Conservation (phyloP, 1,284 basidiomycete species). For the Inonotus hispidus region DNA sequence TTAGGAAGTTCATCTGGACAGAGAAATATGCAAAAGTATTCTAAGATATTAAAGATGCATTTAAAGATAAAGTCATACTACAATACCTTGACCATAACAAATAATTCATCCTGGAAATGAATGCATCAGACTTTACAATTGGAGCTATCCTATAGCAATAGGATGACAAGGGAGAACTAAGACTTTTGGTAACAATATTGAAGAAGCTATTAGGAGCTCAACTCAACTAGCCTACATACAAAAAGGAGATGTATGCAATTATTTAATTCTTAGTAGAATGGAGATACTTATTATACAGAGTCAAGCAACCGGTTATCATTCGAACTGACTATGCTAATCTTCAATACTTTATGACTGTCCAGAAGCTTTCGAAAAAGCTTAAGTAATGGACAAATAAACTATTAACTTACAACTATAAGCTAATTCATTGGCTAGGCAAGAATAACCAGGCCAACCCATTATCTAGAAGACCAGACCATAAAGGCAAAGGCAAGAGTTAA, state of each 20-base stretch:
- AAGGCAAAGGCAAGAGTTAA: background rate
- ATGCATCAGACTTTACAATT: conserved; percentile 16
- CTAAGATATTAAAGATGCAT: conserved; percentile 23
- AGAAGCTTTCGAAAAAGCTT: conserved; percentile 25
- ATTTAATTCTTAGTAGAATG: conserved; percentile 28
- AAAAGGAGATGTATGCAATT: conserved; percentile 35
- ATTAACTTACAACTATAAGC: conserved; percentile 22
- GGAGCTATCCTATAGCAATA: conserved; percentile 22
- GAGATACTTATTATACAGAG: conserved; percentile 29
- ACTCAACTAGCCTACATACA: conserved; percentile 33
- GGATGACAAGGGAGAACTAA: conserved; percentile 13
- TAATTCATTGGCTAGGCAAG: conserved; percentile 26
- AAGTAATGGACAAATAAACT: conserved; percentile 28
- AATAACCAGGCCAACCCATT: conserved; percentile 28
- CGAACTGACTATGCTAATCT: conserved; percentile 30
- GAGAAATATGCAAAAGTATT: conserved; percentile 25
- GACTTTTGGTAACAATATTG: conserved; percentile 28
- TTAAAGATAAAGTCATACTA: conserved; percentile 23
- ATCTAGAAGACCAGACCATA: conserved; percentile 22
- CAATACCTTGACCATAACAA: background rate
- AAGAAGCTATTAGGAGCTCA: conserved; percentile 25
- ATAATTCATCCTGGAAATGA: conserved; percentile 19
- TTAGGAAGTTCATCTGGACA: conserved; percentile 22
- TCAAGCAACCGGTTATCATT: conserved; percentile 21
- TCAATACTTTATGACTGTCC: conserved; percentile 25